These are phyloP conservation scores for Neurospora hispaniola DNA, from an alignment of 495 filamentous ascomycete species.

Conservation along the genomic window DNA sequence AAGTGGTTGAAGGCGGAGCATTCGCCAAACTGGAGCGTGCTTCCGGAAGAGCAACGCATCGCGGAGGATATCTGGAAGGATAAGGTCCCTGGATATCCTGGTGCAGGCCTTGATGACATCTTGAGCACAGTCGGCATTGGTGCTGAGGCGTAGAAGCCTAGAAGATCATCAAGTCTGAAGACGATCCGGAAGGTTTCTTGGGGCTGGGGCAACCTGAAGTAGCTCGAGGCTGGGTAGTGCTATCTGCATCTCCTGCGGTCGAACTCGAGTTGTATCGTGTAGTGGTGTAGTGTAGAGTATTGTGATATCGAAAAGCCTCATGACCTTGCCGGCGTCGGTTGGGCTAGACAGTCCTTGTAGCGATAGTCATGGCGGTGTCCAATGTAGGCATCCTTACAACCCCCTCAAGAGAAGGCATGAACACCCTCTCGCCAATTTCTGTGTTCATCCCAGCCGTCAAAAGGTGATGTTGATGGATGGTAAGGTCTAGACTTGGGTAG, in stretches of 20 bases:
- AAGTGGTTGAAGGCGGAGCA: constrained; percentile 84
- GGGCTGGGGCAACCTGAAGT: not conserved
- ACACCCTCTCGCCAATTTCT: not conserved
- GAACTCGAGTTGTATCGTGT: not conserved
- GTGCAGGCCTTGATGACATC: constrained; percentile 55
- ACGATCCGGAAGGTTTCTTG: not conserved
- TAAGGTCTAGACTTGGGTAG: not conserved
- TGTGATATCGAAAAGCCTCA: not conserved
- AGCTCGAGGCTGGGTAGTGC: not conserved
- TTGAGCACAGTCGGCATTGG: constrained; percentile 46
- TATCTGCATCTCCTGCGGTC: not conserved
- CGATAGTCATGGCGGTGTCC: not conserved
- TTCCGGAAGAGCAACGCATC: constrained; percentile 51
- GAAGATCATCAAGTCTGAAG: not conserved
- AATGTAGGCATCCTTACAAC: not conserved
- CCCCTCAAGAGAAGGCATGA: too few relatives aligned
- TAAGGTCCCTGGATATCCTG: constrained; percentile 53
- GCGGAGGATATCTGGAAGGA: constrained; percentile 57
- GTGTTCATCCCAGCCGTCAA: not conserved
- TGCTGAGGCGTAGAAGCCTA: not conserved
- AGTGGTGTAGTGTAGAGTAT: not conserved
- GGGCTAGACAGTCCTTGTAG: not conserved
- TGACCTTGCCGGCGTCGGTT: not conserved
- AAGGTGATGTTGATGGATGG: not conserved
- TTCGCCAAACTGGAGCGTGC: constrained; percentile 79